phyloP scores from a whole-genome alignment of 2,329 filamentous ascomycete genomes.

The Daldinia eschscholtzii region DNA sequence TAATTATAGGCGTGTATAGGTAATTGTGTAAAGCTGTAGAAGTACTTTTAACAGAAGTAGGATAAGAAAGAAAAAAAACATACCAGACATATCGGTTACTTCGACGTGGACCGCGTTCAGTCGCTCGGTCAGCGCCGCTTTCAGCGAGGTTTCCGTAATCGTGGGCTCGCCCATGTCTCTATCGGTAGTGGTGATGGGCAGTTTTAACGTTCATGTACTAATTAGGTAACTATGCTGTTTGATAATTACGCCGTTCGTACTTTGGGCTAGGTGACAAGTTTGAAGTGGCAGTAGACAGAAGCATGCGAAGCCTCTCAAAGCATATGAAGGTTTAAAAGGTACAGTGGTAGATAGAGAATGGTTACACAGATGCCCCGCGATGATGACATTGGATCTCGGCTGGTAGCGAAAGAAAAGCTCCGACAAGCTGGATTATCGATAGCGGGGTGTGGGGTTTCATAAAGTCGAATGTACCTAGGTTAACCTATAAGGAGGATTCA shows the following conservation, averaged over 20 bases:
- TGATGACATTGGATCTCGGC: slow-evolving; percentile 37
- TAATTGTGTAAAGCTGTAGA: neutral
- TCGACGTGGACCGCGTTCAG: slow-evolving; percentile 84
- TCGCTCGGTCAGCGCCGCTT: slow-evolving; percentile 74
- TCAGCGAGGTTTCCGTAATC: slow-evolving; percentile 80
- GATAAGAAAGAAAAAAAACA: slow-evolving; percentile 45
- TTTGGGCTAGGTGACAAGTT: neutral
- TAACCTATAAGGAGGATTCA: neutral
- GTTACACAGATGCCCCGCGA: slow-evolving; percentile 34
- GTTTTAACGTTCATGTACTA: too few species aligned
- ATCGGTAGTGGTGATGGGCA: neutral
- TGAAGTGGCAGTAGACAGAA: too few species aligned
- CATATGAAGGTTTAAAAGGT: neutral
- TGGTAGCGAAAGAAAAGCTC: slow-evolving; percentile 3
- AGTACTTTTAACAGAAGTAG: too few species aligned
- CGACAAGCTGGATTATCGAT: slow-evolving; percentile 25
- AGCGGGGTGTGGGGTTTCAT: slow-evolving; percentile 15
- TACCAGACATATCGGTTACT: slow-evolving; percentile 94
- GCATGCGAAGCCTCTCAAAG: neutral
- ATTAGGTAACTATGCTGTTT: neutral
- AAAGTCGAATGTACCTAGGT: too few species aligned
- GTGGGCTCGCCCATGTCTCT: slow-evolving; percentile 64
- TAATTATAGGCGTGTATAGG: neutral
- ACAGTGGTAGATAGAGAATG: neutral
- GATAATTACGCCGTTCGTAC: neutral